phyloP scores from a whole-genome alignment of 2,329 filamentous ascomycete species.

The Sclerotinia minor region DNA sequence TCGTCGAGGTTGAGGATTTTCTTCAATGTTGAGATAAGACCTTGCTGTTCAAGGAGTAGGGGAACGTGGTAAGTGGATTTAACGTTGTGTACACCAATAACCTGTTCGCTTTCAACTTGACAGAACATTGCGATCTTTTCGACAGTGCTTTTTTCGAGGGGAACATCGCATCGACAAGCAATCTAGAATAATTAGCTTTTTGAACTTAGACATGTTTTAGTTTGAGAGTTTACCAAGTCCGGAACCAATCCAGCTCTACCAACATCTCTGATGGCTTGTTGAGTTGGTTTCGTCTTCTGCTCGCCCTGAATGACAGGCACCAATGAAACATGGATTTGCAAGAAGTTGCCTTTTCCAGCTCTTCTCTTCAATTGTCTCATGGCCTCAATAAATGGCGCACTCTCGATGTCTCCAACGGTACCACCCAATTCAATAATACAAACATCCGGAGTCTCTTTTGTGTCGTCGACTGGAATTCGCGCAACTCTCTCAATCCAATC shows the following conservation, averaged over 20 bases:
- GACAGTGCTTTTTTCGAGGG: slow-evolving; percentile 71
- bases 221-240: slow-evolving; percentile 55
- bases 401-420: slow-evolving; percentile 80
- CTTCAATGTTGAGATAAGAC: slow-evolving; percentile 67
- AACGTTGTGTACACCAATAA: slow-evolving; percentile 88
- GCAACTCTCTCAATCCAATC: slow-evolving; percentile 90
- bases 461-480: slow-evolving; percentile 81
- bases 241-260: slow-evolving; percentile 52
- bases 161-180: slow-evolving; percentile 83
- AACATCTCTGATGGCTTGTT: slow-evolving; percentile 76
- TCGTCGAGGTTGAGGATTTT: slow-evolving; percentile 64
- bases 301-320: slow-evolving; percentile 70
- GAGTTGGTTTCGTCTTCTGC: slow-evolving; percentile 97
- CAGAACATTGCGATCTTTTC: slow-evolving; percentile 89
- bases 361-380: slow-evolving; percentile 74
- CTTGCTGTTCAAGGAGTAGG: slow-evolving; percentile 82
- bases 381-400: slow-evolving; percentile 84
- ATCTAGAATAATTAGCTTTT: slow-evolving; percentile 55
- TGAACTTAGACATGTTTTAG: neutral
- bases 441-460: slow-evolving; percentile 79
- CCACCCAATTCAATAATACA: slow-evolving; percentile 78
- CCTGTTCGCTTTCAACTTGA: slow-evolving; percentile 81
- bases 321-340: slow-evolving; percentile 86
- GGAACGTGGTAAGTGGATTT: slow-evolving; percentile 92
- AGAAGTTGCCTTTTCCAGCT: slow-evolving; percentile 75